A percentile compares a stretch with the other conserved stretches of the same genome.
These are phyloP conservation scores for Neonectria hederae DNA, from an alignment of 2,329 filamentous ascomycete species.

Conservation along the genomic window DNA sequence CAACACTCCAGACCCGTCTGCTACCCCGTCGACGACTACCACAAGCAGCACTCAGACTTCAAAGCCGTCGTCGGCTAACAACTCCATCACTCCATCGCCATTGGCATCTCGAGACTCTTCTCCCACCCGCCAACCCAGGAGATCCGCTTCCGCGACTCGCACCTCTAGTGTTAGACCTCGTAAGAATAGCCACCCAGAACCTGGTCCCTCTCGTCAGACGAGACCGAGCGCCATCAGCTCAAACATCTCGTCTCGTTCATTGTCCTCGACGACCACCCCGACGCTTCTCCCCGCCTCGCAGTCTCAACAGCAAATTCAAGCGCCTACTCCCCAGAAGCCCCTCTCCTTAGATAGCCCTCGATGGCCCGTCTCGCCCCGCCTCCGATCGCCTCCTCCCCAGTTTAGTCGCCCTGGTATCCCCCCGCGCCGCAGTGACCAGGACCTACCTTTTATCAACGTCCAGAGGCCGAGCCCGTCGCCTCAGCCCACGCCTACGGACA, in stretches of 20 bases:
- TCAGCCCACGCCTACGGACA: slow-evolving; percentile 53
- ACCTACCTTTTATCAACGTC: slow-evolving; percentile 62
- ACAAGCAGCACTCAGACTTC: slow-evolving; percentile 45
- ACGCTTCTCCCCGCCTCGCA: slow-evolving; percentile 68
- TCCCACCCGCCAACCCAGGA: slow-evolving; percentile 53
- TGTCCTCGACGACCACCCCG: slow-evolving; percentile 75
- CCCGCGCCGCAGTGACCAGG: slow-evolving; percentile 59
- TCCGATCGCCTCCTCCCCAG: slow-evolving; percentile 78
- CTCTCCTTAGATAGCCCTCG: slow-evolving; percentile 65
- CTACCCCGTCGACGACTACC: slow-evolving; percentile 33
- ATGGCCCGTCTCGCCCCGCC: slow-evolving; percentile 80
- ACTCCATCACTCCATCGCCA: slow-evolving; percentile 50
- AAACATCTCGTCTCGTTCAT: slow-evolving; percentile 70
- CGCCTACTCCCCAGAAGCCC: slow-evolving; percentile 72
- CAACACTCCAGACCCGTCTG: slow-evolving; percentile 38
- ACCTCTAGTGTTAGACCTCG: slow-evolving; percentile 62
- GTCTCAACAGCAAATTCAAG: slow-evolving; percentile 68
- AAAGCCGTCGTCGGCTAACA: slow-evolving; percentile 50
- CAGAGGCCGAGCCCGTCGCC: slow-evolving; percentile 60
- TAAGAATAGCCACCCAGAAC: slow-evolving; percentile 72
- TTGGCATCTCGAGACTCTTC: slow-evolving; percentile 58
- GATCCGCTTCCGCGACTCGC: slow-evolving; percentile 48
- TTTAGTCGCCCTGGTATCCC: slow-evolving; percentile 57
- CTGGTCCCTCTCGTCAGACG: slow-evolving; percentile 67
- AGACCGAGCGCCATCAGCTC: slow-evolving; percentile 66